A percentile compares a stretch with the other conserved stretches of the same genome.
phyloP scores from a whole-genome alignment of 257 asterid genomes.

The Nicotiana tomentosiformis region DNA sequence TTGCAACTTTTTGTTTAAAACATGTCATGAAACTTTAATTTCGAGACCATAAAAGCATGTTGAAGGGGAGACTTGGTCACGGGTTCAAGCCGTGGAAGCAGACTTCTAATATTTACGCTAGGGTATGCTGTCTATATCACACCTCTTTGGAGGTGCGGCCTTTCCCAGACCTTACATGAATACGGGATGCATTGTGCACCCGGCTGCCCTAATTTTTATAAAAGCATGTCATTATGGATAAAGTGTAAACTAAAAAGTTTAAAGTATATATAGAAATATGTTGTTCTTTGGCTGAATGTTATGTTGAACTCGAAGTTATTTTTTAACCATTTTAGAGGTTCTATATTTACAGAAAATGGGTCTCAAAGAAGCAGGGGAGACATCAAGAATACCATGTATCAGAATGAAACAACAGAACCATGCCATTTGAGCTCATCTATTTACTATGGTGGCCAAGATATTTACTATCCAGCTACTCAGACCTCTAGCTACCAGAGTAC shows the following conservation, averaged over 20 bases:
- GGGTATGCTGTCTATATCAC: no score
- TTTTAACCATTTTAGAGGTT: neutral
- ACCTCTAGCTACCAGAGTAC: slow-evolving; percentile 29
- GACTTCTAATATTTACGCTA: no score
- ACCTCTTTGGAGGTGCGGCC: no score
- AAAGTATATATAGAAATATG: no score
- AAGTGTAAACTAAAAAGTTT: no score
- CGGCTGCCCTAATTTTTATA: no score
- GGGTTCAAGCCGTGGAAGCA: no score
- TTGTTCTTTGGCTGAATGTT: no score
- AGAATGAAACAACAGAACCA: slow-evolving; percentile 42
- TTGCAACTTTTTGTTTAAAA: neutral
- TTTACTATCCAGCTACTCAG: slow-evolving; percentile 42
- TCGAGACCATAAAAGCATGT: neutral
- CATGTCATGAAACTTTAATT: neutral
- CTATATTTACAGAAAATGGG: slow-evolving; percentile 23
- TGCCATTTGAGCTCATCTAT: slow-evolving; percentile 76
- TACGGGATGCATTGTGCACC: no score
- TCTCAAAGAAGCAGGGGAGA: slow-evolving; percentile 23
- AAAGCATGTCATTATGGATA: no score
- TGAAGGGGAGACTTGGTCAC: no score
- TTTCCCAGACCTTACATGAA: no score
- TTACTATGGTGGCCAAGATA: slow-evolving; percentile 74
- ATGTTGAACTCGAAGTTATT: neutral
- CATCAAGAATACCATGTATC: slow-evolving; percentile 19